phyloP scores from a whole-genome alignment of 1,139 yeast species.

The Yamadazyma atmosphaerica region DNA sequence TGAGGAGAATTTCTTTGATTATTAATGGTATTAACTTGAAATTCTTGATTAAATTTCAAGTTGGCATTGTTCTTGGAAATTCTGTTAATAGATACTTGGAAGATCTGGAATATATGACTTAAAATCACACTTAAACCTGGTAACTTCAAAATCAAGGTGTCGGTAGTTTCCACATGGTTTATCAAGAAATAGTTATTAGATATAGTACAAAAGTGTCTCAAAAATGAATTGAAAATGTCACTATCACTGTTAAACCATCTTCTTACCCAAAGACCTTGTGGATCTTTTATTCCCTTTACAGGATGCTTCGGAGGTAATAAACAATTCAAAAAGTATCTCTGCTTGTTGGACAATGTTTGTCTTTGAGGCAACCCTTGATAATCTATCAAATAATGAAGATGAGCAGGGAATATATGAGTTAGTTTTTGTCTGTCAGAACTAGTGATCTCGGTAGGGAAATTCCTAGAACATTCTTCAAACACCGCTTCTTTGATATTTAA shows the following conservation, averaged over 20 bases:
- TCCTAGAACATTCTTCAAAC: slow-evolving; percentile 20
- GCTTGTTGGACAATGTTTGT: slow-evolving; percentile 19
- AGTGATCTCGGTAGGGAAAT: slow-evolving; percentile 3
- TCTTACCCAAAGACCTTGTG: slow-evolving; percentile 69
- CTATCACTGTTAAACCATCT: slow-evolving; percentile 57
- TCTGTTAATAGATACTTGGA: slow-evolving; percentile 33
- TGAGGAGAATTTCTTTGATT: not conserved
- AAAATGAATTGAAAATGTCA: slow-evolving; percentile 68
- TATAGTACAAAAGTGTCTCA: slow-evolving; percentile 60
- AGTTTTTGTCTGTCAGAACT: slow-evolving; percentile 2
- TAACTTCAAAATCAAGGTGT: slow-evolving; percentile 15
- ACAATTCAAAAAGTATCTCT: slow-evolving; percentile 33
- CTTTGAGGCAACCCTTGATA: slow-evolving; percentile 30
- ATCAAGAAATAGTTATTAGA: slow-evolving; percentile 8
- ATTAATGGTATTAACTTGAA: slow-evolving; percentile 3
- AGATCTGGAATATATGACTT: slow-evolving; percentile 39
- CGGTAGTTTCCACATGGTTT: slow-evolving; percentile 1
- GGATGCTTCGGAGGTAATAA: slow-evolving; percentile 53
- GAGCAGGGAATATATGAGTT: slow-evolving; percentile 34
- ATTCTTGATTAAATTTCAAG: slow-evolving; percentile 13
- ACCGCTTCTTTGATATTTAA: slow-evolving; percentile 54
- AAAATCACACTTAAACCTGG: slow-evolving; percentile 43
- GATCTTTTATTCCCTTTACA: slow-evolving; percentile 57
- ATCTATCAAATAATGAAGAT: slow-evolving; percentile 38
- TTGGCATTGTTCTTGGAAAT: slow-evolving; percentile 25